Evolutionary conservation across 2,329 filamentous ascomycete genomes (phyloP).

Genomic region (Arthrobotrys entomopaga): DNA sequence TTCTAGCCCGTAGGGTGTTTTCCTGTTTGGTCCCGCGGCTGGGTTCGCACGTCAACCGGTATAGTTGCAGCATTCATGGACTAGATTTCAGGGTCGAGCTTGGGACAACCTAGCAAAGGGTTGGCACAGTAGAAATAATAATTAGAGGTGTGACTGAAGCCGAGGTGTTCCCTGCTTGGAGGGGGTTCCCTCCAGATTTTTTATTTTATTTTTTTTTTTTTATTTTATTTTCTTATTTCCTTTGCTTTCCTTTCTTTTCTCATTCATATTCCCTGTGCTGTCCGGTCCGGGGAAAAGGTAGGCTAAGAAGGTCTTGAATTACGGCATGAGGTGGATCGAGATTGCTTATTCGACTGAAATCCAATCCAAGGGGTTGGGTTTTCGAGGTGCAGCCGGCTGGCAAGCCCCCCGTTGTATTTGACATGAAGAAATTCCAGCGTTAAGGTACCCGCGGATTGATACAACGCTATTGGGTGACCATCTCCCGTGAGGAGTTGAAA

Average conservation of each 20-base stretch:
- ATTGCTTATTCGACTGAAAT: constrained; percentile 32
- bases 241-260: background rate
- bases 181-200: constrained; percentile 12
- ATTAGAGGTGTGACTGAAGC: constrained; percentile 11
- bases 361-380: constrained; percentile 46
- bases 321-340: constrained; percentile 27
- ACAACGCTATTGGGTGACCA: constrained; percentile 21
- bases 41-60: constrained; percentile 16
- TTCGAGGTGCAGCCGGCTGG: constrained; percentile 11
- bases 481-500: constrained; percentile 48
- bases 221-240: background rate
- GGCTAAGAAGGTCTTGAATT: constrained; percentile 23
- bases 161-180: constrained; percentile 29
- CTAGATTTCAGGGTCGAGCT: constrained; percentile 4
- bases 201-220: background rate
- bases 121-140: constrained; percentile 5
- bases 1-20: constrained; percentile 17
- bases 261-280: background rate
- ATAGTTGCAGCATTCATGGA: constrained; percentile 26
- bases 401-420: constrained; percentile 14
- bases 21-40: constrained; percentile 1
- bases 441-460: constrained; percentile 41
- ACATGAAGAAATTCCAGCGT: constrained; percentile 21
- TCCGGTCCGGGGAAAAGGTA: constrained; percentile 16
- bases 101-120: constrained; percentile 9